These are phyloP conservation scores for Boletellus deceptivus DNA, from an alignment of 1,284 basidiomycete genomes.

Conservation along the genomic window DNA sequence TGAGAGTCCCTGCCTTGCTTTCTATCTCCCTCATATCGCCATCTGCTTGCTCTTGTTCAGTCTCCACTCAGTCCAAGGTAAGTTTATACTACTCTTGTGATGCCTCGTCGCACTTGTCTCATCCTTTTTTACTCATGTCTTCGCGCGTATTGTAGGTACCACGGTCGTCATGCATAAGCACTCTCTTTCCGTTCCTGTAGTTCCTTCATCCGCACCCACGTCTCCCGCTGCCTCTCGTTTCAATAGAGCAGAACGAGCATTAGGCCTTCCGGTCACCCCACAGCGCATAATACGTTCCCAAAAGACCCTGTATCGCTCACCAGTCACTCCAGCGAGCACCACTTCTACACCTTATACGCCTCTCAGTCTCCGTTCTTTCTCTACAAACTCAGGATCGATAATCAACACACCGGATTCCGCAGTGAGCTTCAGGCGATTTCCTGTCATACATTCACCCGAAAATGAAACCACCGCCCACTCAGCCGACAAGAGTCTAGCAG, in stretches of 20 bases:
- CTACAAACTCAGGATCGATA: slow-evolving; percentile 53
- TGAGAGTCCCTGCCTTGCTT: slow-evolving; percentile 8
- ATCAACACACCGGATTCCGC: slow-evolving; percentile 52
- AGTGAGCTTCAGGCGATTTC: slow-evolving; percentile 38
- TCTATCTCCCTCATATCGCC: slow-evolving; percentile 31
- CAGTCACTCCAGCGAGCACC: slow-evolving; percentile 42
- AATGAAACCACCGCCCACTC: slow-evolving; percentile 23
- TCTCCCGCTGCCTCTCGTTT: slow-evolving; percentile 43
- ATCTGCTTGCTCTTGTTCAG: slow-evolving; percentile 12
- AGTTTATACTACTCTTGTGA: neutral
- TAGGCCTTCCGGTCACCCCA: slow-evolving; percentile 41
- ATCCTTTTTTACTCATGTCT: slow-evolving; percentile 13
- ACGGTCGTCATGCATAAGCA: slow-evolving; percentile 29
- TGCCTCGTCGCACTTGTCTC: neutral
- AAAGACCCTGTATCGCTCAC: slow-evolving; percentile 40
- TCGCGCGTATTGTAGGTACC: slow-evolving; percentile 11
- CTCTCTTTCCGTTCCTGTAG: slow-evolving; percentile 30
- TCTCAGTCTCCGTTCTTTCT: slow-evolving; percentile 59
- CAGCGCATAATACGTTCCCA: slow-evolving; percentile 43
- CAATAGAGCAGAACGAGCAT: slow-evolving; percentile 35
- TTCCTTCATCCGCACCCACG: slow-evolving; percentile 46
- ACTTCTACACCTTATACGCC: slow-evolving; percentile 61
- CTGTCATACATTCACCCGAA: slow-evolving; percentile 28
- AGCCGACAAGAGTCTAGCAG: slow-evolving; percentile 48
- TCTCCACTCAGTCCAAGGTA: slow-evolving; percentile 22